These are phyloP conservation scores for Penicillium sclerotigenum DNA, from an alignment of 2,329 filamentous ascomycete genomes.

Conservation along the genomic window DNA sequence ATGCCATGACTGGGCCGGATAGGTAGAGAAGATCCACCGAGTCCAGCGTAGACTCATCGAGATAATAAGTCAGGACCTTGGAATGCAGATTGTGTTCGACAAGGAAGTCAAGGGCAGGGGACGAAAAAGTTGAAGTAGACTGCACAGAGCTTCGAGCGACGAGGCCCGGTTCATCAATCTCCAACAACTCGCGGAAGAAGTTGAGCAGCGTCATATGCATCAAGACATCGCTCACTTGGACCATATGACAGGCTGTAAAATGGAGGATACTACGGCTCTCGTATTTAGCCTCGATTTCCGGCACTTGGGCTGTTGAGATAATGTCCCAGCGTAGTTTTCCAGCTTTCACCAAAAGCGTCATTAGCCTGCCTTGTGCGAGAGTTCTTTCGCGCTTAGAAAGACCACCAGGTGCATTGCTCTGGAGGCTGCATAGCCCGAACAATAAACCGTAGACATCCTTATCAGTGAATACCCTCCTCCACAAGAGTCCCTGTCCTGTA, in stretches of 20 bases:
- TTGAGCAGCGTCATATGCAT: constrained; percentile 60
- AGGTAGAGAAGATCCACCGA: constrained; percentile 54
- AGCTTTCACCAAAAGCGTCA: constrained; percentile 56
- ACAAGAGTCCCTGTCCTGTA: constrained; percentile 54
- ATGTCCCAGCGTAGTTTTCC: constrained; percentile 55
- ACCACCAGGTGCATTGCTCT: constrained; percentile 33
- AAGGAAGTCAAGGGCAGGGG: constrained; percentile 52
- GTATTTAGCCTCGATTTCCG: constrained; percentile 50
- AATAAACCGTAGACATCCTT: constrained; percentile 56
- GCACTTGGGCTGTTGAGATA: constrained; percentile 50
- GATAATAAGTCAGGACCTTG: constrained; percentile 49
- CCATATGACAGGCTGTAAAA: constrained; percentile 55
- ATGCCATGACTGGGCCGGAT: constrained; percentile 54
- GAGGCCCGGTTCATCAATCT: constrained; percentile 40
- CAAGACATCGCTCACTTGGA: constrained; percentile 56
- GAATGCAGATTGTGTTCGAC: constrained; percentile 51
- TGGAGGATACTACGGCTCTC: constrained; percentile 49
- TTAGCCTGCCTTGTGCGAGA: constrained; percentile 58
- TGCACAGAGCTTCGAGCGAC: constrained; percentile 29
- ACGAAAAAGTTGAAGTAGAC: constrained; percentile 39
- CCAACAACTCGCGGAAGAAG: constrained; percentile 56
- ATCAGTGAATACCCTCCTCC: constrained; percentile 61
- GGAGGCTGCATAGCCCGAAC: constrained; percentile 54
- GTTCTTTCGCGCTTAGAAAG: constrained; percentile 54
- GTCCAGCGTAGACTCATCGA: constrained; percentile 51